Percentiles rank a stretch among this genome's conserved stretches.
phyloP scores from a whole-genome alignment of 148 eudicot genomes.

The Persicaria maculosa region DNA sequence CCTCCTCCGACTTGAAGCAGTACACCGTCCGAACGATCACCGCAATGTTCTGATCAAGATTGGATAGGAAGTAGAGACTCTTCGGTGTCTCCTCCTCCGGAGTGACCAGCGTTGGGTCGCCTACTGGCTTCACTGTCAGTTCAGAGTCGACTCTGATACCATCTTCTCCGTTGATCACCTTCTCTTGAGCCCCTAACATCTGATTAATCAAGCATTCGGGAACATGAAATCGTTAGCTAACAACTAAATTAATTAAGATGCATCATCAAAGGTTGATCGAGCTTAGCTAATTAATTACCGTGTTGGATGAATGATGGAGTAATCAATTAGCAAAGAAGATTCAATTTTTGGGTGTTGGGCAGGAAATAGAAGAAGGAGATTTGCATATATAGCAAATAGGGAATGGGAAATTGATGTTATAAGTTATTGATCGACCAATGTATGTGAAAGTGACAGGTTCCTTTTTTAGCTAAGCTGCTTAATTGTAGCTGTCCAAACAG shows the following conservation, averaged over 20 bases:
- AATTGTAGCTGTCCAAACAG: too few relatives aligned
- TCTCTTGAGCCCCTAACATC: background rate
- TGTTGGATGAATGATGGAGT: background rate
- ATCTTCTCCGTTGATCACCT: constrained; percentile 18
- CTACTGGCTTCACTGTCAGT: constrained; percentile 20
- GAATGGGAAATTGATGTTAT: too few relatives aligned
- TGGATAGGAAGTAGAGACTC: constrained; percentile 35
- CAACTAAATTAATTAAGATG: background rate
- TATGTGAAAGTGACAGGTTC: too few relatives aligned
- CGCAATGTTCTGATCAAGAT: constrained; percentile 44
- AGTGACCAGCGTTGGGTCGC: constrained; percentile 25
- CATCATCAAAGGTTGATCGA: background rate
- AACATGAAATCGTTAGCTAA: background rate
- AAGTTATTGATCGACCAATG: too few relatives aligned
- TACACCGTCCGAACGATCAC: constrained; percentile 37
- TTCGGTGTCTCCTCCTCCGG: constrained; percentile 32
- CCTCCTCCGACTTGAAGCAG: constrained; percentile 29
- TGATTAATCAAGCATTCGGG: background rate
- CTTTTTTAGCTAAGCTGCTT: too few relatives aligned
- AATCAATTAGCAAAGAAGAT: too few relatives aligned
- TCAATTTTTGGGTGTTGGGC: too few relatives aligned
- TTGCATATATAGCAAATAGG: too few relatives aligned
- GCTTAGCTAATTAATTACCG: background rate
- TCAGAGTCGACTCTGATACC: background rate
- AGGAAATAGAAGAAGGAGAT: too few relatives aligned